These are phyloP conservation scores for Chlorencoelia australis DNA, from an alignment of 2,329 filamentous ascomycete genomes.

Conservation along the genomic window DNA sequence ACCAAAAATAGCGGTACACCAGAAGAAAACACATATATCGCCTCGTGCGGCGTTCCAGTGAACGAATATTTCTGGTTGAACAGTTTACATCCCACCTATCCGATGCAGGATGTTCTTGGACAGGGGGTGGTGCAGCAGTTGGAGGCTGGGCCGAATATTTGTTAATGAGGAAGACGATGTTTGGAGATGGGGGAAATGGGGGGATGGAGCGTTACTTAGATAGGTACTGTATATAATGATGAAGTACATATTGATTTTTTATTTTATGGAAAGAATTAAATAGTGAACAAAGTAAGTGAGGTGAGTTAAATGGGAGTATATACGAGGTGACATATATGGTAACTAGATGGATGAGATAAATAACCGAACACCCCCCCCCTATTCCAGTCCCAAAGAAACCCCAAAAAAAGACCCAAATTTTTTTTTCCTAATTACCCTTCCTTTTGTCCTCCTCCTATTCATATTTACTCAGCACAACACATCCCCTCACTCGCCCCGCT, in stretches of 20 bases:
- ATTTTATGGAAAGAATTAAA: no score
- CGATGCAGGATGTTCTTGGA: constrained; percentile 50
- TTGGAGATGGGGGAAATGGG: neutral
- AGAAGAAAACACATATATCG: constrained; percentile 30
- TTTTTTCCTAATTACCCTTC: no score
- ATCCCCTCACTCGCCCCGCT: neutral
- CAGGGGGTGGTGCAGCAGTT: constrained; percentile 35
- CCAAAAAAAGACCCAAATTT: no score
- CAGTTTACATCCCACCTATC: constrained; percentile 51
- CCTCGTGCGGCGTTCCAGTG: constrained; percentile 42
- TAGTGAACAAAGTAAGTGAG: no score
- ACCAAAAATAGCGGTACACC: constrained; percentile 34
- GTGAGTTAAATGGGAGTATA: no score
- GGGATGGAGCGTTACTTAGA: neutral
- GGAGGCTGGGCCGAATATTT: constrained; percentile 31
- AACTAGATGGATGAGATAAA: no score
- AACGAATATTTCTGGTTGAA: constrained; percentile 59
- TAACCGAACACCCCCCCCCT: no score
- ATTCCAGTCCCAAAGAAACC: no score
- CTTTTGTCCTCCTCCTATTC: neutral
- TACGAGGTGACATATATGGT: no score
- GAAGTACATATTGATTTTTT: no score
- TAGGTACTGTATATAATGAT: no score
- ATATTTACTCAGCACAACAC: no score
- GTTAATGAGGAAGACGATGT: constrained; percentile 17